These are phyloP conservation scores for Mycena haematopus DNA, from an alignment of 768 basidiomycete species.

Conservation along the genomic window DNA sequence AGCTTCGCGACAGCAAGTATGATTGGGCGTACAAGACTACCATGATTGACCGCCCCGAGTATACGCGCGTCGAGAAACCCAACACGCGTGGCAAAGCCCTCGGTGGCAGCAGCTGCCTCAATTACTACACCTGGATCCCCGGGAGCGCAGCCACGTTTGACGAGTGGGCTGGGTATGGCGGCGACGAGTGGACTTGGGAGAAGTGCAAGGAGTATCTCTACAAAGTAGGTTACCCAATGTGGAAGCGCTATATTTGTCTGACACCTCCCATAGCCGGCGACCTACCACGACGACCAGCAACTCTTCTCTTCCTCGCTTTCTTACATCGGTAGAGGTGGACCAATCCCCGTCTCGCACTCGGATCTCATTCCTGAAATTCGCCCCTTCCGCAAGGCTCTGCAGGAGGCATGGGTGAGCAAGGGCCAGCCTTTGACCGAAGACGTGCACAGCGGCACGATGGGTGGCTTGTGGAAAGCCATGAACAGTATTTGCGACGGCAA, in stretches of 20 bases:
- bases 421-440: constrained; percentile 19
- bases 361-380: constrained; percentile 18
- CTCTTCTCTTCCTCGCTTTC: constrained; percentile 26
- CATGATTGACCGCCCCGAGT: constrained; percentile 27
- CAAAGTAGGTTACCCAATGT: constrained; percentile 12
- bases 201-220: constrained; percentile 23
- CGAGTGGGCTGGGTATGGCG: constrained; percentile 24
- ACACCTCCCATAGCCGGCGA: constrained; percentile 17
- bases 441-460: constrained; percentile 26
- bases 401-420: constrained; percentile 25
- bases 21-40: constrained; percentile 28
- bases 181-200: constrained; percentile 23
- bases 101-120: constrained; percentile 26
- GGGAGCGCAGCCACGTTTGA: constrained; percentile 25
- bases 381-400: constrained; percentile 22
- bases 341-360: constrained; percentile 27
- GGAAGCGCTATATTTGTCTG: constrained; percentile 1
- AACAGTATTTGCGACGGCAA: constrained; percentile 27
- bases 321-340: constrained; percentile 23
- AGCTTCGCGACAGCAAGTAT: constrained; percentile 27
- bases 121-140: constrained; percentile 28
- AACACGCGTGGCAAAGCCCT: constrained; percentile 27
- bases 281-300: constrained; percentile 26
- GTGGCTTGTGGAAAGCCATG: constrained; percentile 22
- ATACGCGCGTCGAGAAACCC: constrained; percentile 27